Evolutionary conservation across 805 yeast species (phyloP), one percentile per base, ranked within the genome.

Genomic region (Teunomyces gatunensis): DNA sequence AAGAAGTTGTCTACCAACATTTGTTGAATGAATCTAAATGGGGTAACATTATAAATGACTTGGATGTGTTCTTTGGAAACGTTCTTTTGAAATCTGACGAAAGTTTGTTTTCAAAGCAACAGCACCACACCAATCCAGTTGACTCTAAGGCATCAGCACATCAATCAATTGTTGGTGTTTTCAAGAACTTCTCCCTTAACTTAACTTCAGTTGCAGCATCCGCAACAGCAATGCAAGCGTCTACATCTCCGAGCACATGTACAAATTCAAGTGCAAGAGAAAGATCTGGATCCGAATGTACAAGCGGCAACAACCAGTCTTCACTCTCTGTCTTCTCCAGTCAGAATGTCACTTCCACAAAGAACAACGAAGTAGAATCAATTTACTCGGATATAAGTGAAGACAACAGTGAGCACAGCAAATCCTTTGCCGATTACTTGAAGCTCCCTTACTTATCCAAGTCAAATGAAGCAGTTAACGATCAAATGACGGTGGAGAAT

Each of bases 1-100:
- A 70, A 52, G 77, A 72, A 47, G 74, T 72, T 10, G 61, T 68
- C 23, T 73, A 69, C 53, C 77, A 72, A 55, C 77, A 72, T 47
- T 59, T 73, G 47, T 58, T 73, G 39, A 69, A 72, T 50, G 77
- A 71, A 42, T 64, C 71, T 35, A 70, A 70, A 50, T 73, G 77
- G 77, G 77, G 77, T 3, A 67, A 62, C 32, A 65, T 63, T 21
- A 55, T 67, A 44, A 69, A 68, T 43, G 67, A 65, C 50, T 56
- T 71, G 39, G 70, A 72, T 28, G 49, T 57, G 23, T 73, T 72
- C 49, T 73, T 72, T 47, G 75, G 75, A 2, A 67, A 68, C 30
- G 52, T 68, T 37, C 58, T 71, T 39, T 52, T 70, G 28, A 58
- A 63, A 5, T 70, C 73, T 67, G 71, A 72, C 45, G 71, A 64